Percentiles rank a stretch among this genome's conserved stretches.
Conservation (phyloP, 2,329 filamentous ascomycete genomes). For the Aureobasidium vineae region DNA sequence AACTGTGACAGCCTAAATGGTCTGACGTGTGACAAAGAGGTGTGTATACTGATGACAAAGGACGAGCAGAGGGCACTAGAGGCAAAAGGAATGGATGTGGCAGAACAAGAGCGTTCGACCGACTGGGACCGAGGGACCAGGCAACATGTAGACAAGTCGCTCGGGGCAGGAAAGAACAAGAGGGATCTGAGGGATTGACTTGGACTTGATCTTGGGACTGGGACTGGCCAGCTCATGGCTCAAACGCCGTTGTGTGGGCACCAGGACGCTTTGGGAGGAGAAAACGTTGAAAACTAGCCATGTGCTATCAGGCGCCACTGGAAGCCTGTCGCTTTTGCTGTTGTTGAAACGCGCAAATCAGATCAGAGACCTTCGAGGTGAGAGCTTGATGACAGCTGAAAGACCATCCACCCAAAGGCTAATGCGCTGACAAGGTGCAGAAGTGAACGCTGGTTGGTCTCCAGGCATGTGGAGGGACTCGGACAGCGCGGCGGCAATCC, state of each 20-base stretch:
- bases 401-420: neutral
- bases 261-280: slow-evolving; percentile 11
- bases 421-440: slow-evolving; percentile 1
- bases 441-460: slow-evolving; percentile 3
- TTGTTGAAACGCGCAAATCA: slow-evolving; percentile 22
- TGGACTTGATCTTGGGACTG: neutral
- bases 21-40: slow-evolving; percentile 14
- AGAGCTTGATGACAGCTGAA: slow-evolving; percentile 10
- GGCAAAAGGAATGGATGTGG: neutral
- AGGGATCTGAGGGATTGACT: slow-evolving; percentile 1
- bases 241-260: slow-evolving; percentile 25
- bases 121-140: neutral
- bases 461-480: neutral
- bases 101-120: slow-evolving; percentile 4
- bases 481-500: neutral
- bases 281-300: slow-evolving; percentile 24
- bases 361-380: neutral
- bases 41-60: slow-evolving; percentile 10
- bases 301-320: slow-evolving; percentile 19
- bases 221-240: slow-evolving; percentile 10
- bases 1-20: neutral
- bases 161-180: neutral
- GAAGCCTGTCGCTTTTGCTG: slow-evolving; percentile 17
- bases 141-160: slow-evolving; percentile 1
- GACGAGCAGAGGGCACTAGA: neutral